Evolutionary conservation across 1,284 basidiomycete species (phyloP).

Genomic region (Violaceomyces palustris): DNA sequence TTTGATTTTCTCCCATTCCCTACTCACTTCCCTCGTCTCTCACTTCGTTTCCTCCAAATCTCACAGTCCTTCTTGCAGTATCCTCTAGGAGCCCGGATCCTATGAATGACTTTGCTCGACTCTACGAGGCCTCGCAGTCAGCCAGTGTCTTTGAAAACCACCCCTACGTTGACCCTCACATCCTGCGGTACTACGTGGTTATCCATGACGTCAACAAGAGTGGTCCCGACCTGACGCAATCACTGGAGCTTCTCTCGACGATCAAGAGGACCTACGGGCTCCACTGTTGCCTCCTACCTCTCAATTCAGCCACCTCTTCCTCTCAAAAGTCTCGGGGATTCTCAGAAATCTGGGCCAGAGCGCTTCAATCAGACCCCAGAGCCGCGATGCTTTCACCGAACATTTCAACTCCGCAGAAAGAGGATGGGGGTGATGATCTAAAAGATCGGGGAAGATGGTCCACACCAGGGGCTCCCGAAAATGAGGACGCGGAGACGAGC

Average conservation of each 20-base stretch:
- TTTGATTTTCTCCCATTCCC: too few species aligned
- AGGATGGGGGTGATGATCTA: too few species aligned
- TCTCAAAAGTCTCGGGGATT: too few species aligned
- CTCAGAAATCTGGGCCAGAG: constrained; percentile 4
- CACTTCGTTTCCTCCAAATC: not conserved
- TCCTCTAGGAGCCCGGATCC: constrained; percentile 42
- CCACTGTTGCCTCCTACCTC: constrained; percentile 43
- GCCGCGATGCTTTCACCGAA: too few species aligned
- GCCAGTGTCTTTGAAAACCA: constrained; percentile 22
- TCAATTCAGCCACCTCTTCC: constrained; percentile 42
- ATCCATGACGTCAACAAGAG: constrained; percentile 38
- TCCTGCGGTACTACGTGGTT: constrained; percentile 47
- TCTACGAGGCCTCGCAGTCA: constrained; percentile 36
- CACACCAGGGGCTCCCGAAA: too few species aligned
- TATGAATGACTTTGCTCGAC: constrained; percentile 46
- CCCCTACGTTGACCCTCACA: constrained; percentile 39
- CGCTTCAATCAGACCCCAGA: constrained; percentile 3
- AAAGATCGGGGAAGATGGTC: too few species aligned
- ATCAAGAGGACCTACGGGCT: constrained; percentile 49
- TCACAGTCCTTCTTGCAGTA: constrained; percentile 35
- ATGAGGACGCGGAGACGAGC: not conserved
- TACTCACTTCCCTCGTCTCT: too few species aligned
- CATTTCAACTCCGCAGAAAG: too few species aligned
- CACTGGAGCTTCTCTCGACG: constrained; percentile 38
- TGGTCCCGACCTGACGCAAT: constrained; percentile 30